Base-by-base conservation (phyloP, 139 green algal species). In the Chlorella sp. region DNA sequence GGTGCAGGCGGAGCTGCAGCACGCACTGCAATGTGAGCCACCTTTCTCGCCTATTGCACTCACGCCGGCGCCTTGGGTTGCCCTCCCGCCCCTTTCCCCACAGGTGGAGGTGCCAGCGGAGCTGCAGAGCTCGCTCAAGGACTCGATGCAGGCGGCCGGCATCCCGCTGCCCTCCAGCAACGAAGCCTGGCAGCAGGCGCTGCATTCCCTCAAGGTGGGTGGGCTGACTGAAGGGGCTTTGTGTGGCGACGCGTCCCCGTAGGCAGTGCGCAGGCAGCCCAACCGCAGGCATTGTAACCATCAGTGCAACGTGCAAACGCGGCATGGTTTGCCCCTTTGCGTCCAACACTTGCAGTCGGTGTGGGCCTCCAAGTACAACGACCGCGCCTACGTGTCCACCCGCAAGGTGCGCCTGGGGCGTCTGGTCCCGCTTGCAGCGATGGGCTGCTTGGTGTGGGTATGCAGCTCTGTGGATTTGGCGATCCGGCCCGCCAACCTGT, bases 301-400 rank as follows among this genome's bases (percentile, higher is more conserved):
- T n/a, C n/a, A n/a, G n/a, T n/a, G n/a, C n/a, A n/a, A n/a, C n/a
- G n/a, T n/a, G n/a, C n/a, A n/a, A n/a, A n/a, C n/a, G n/a, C n/a
- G n/a, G n/a, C n/a, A n/a, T n/a, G n/a, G n/a, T n/a, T n/a, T n/a
- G n/a, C n/a, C n/a, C n/a, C n/a, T n/a, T n/a, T n/a, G 9, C 56
- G 6, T 65, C 56, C 56, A 24, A 65, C 56, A 20, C 56, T 65
- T n/a, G 41, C 69, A 82, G 46, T 87, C 93, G 28, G 97, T 99
- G 80, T 99, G 97, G 97, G 97, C 97, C 41, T 95, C 88, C 89
- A 99, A 99, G 91, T 99, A 96, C 94, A 99, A 99, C 84, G 97
- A 99, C 72, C 90, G 97, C 40, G 97, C 97, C 36, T 97, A 90
- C 64, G 72, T 95, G 46, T 95, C 87, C 76, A 93, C 93, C 85